A percentile compares a stretch with the other conserved stretches of the same genome.
Conservation (phyloP, 176 grass and related monocot genomes). For the Carex scoparia region DNA sequence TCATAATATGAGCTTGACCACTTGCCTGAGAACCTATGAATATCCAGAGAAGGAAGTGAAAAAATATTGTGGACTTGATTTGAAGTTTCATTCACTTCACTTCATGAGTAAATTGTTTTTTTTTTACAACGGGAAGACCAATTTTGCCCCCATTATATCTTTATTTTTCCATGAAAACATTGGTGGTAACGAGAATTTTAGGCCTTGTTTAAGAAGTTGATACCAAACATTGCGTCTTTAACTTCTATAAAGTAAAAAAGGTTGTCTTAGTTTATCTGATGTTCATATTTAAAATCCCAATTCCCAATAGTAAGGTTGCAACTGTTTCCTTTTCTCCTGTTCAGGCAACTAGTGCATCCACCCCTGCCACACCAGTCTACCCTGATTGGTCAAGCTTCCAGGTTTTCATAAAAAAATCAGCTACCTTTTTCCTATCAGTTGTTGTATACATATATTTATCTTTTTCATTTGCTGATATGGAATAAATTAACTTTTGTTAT, state of each 20-base stretch:
- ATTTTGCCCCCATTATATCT: not conserved
- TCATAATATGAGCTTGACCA: not conserved
- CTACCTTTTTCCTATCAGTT: not conserved
- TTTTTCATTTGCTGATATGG: not conserved
- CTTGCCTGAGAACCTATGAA: not conserved
- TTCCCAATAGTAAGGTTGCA: not conserved
- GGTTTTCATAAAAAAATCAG: constrained; percentile 8
- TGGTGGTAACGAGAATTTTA: not conserved
- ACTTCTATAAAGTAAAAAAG: not conserved
- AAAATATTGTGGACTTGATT: not conserved
- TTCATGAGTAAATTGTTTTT: not conserved
- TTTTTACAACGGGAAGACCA: not conserved
- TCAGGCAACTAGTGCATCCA: constrained; percentile 16
- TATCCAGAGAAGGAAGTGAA: no score
- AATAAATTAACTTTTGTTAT: constrained; percentile 4
- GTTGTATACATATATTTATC: not conserved
- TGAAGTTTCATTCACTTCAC: not conserved
- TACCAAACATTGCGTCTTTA: not conserved
- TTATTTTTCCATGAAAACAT: not conserved
- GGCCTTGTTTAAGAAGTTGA: not conserved
- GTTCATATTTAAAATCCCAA: not conserved
- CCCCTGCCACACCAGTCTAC: constrained; percentile 24
- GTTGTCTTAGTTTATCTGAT: not conserved
- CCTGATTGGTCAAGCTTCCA: constrained; percentile 48
- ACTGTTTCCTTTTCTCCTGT: not conserved